A percentile compares a stretch with the other conserved stretches of the same genome.
Evolutionary conservation across 2,329 filamentous ascomycete species (phyloP).

Genomic region (Hymenoscyphus occultus): DNA sequence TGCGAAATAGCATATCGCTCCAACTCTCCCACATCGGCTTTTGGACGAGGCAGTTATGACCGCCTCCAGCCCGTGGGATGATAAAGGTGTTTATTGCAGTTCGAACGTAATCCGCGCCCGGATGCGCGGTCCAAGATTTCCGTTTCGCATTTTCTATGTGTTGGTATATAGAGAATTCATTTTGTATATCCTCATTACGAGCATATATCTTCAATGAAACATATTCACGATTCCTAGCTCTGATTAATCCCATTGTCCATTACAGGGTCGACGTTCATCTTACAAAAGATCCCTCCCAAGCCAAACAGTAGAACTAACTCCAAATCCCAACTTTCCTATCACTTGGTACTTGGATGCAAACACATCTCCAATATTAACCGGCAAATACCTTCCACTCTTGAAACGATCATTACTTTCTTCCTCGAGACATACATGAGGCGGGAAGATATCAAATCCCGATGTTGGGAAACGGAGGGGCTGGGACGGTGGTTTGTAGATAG

Average conservation of each 20-base stretch:
- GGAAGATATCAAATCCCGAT: conserved; percentile 9
- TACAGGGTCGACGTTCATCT: not conserved
- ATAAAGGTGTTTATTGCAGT: conserved; percentile 39
- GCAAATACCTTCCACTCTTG: conserved; percentile 15
- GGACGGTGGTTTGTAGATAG: not conserved
- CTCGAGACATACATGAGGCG: conserved; percentile 18
- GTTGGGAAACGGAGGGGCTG: conserved; percentile 7
- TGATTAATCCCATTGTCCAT: not conserved
- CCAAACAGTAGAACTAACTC: conserved; percentile 23
- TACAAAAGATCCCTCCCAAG: conserved; percentile 22
- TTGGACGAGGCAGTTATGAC: conserved; percentile 40
- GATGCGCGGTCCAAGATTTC: conserved; percentile 29
- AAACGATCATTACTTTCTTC: conserved; percentile 11
- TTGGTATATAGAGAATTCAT: conserved; percentile 44
- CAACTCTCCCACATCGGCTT: conserved; percentile 45
- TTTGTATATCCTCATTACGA: conserved; percentile 7
- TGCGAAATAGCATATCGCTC: conserved; percentile 24
- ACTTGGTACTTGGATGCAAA: conserved; percentile 23
- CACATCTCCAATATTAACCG: conserved; percentile 23
- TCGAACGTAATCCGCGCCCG: conserved; percentile 36
- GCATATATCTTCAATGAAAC: conserved; percentile 20
- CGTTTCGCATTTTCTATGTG: conserved; percentile 31
- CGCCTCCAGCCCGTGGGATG: conserved; percentile 37
- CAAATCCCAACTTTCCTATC: conserved; percentile 25
- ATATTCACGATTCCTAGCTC: conserved; percentile 24